Percentiles rank a stretch among this genome's conserved stretches.
Conservation (phyloP, 352 stramenopile species). For the Pythium aphanidermatum region DNA sequence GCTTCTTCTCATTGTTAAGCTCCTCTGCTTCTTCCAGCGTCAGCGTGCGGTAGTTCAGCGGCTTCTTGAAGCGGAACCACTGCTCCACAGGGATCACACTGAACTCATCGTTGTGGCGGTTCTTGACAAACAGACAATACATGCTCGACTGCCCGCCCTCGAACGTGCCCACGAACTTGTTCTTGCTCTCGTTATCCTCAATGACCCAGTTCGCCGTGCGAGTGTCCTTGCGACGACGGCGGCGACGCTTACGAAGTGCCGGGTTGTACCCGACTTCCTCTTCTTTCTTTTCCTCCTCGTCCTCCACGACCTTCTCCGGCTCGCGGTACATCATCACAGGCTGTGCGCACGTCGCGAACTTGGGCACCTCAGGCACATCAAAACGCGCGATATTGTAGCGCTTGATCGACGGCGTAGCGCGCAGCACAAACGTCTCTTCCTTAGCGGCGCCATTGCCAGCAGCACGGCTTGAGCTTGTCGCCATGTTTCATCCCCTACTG, state of each 20-base stretch:
- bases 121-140: slow-evolving; percentile 86
- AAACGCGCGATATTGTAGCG: slow-evolving; percentile 86
- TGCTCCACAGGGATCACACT: slow-evolving; percentile 83
- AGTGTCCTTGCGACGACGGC: slow-evolving; percentile 68
- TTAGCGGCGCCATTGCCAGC: too few relatives aligned
- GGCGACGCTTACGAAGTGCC: slow-evolving; percentile 64
- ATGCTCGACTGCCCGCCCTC: slow-evolving; percentile 78
- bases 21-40: slow-evolving; percentile 82
- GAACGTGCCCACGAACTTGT: slow-evolving; percentile 78
- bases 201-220: slow-evolving; percentile 80
- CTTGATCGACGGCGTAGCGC: slow-evolving; percentile 83
- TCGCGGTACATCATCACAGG: slow-evolving; percentile 87
- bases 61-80: slow-evolving; percentile 89
- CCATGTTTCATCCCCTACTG: too few relatives aligned
- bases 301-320: slow-evolving; percentile 60
- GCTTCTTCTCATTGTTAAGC: slow-evolving; percentile 88
- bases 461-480: too few relatives aligned
- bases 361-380: slow-evolving; percentile 57
- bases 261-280: slow-evolving; percentile 70
- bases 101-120: slow-evolving; percentile 85
- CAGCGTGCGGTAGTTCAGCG: slow-evolving; percentile 75
- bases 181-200: slow-evolving; percentile 75
- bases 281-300: slow-evolving; percentile 78
- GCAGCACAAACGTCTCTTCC: slow-evolving; percentile 72
- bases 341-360: slow-evolving; percentile 53